phyloP scores from a whole-genome alignment of 2,329 filamentous ascomycete genomes.

The Corynespora cassiicola region DNA sequence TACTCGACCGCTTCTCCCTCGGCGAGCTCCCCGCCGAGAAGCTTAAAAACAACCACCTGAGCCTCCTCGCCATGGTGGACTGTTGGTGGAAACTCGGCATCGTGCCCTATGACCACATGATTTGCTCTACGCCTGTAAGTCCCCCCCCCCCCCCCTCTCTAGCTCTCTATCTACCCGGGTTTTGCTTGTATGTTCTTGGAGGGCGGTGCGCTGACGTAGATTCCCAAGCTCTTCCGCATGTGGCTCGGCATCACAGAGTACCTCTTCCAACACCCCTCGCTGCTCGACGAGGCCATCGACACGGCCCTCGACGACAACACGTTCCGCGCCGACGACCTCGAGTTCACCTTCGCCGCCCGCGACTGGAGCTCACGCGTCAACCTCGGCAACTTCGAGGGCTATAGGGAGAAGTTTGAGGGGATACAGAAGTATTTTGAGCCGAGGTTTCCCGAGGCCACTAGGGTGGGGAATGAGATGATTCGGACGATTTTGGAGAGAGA shows the following conservation, averaged over 20 bases:
- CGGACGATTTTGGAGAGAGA: slow-evolving; percentile 82
- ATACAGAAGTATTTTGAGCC: slow-evolving; percentile 93
- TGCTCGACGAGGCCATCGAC: slow-evolving; percentile 84
- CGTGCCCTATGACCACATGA: slow-evolving; percentile 98
- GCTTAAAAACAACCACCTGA: slow-evolving; percentile 91
- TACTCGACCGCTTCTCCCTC: slow-evolving; percentile 88
- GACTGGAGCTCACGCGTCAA: slow-evolving; percentile 95
- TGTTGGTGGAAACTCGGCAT: slow-evolving; percentile 96
- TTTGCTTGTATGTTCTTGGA: no score
- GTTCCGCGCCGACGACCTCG: slow-evolving; percentile 93
- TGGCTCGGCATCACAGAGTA: slow-evolving; percentile 98
- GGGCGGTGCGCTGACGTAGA: slow-evolving; percentile 10
- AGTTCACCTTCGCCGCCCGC: slow-evolving; percentile 95
- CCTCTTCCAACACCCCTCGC: slow-evolving; percentile 80
- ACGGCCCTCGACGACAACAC: slow-evolving; percentile 89
- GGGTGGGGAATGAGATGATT: slow-evolving; percentile 96
- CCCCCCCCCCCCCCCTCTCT: not conserved
- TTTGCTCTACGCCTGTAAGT: slow-evolving; percentile 88
- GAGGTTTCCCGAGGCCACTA: slow-evolving; percentile 84
- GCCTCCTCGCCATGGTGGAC: slow-evolving; percentile 94
- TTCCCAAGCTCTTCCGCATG: slow-evolving; percentile 77
- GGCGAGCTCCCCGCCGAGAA: slow-evolving; percentile 70
- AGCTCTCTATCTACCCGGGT: not conserved
- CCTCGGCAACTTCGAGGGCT: slow-evolving; percentile 90
- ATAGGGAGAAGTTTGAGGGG: slow-evolving; percentile 86